phyloP scores from a whole-genome alignment of 805 yeast species.

The Wickerhamomyces silvicola region DNA sequence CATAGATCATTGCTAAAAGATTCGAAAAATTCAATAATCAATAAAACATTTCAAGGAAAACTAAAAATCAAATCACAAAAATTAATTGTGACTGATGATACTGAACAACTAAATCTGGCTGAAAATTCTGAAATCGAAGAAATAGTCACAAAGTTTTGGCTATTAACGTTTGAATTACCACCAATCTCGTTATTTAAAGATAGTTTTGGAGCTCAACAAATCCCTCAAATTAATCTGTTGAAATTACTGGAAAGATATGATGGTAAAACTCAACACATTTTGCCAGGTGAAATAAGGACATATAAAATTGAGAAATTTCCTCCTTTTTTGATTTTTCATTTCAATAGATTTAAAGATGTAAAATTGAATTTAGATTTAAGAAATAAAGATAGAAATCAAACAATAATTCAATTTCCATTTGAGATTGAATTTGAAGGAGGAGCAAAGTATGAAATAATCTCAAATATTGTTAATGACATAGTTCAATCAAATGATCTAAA shows the following conservation, averaged over 20 bases:
- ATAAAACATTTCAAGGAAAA: constrained; percentile 47
- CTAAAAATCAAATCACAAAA: constrained; percentile 29
- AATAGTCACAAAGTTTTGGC: constrained; percentile 37
- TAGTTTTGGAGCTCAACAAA: constrained; percentile 34
- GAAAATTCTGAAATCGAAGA: constrained; percentile 7
- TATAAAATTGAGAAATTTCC: constrained; percentile 43
- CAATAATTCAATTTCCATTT: constrained; percentile 54
- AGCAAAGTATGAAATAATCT: constrained; percentile 35
- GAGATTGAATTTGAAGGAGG: constrained; percentile 24
- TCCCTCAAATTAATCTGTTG: constrained; percentile 46
- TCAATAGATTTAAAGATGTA: constrained; percentile 44
- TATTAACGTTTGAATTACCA: constrained; percentile 56
- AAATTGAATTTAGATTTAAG: constrained; percentile 26
- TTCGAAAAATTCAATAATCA: constrained; percentile 20
- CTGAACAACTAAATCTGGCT: constrained; percentile 12
- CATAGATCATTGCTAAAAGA: constrained; percentile 23
- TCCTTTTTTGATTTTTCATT: constrained; percentile 45
- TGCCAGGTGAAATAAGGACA: constrained; percentile 28
- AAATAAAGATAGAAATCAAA: constrained; percentile 45
- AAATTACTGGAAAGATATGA: constrained; percentile 39
- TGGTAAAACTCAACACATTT: constrained; percentile 26
- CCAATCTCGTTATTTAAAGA: constrained; percentile 48
- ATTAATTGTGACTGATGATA: constrained; percentile 20
- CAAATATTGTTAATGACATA: constrained; percentile 39
- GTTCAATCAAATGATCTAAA: constrained; percentile 15